These are phyloP conservation scores for Candolleomyces efflorescens DNA, from an alignment of 768 basidiomycete species.

Conservation along the genomic window DNA sequence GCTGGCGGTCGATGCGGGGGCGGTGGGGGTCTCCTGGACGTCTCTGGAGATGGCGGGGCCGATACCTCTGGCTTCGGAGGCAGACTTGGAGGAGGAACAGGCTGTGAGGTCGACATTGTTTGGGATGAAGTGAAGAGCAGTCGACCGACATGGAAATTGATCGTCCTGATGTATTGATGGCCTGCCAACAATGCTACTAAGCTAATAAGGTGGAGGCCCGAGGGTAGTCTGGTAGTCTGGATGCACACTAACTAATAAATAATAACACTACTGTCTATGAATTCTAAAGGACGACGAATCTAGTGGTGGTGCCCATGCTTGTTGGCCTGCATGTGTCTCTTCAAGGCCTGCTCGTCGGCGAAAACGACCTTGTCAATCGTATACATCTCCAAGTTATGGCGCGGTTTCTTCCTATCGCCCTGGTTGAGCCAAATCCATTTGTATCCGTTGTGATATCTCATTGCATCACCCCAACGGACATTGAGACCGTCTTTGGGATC, in stretches of 20 bases:
- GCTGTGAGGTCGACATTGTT: slow-evolving; percentile 12
- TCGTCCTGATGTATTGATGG: neutral
- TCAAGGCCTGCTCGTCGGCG: neutral
- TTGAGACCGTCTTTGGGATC: slow-evolving; percentile 35
- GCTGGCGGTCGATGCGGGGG: neutral
- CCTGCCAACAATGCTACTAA: too few relatives aligned
- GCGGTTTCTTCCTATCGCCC: slow-evolving; percentile 9
- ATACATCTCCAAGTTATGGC: neutral
- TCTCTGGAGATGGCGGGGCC: neutral
- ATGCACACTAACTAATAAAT: too few relatives aligned
- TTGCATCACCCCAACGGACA: slow-evolving; percentile 38
- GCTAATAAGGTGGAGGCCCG: too few relatives aligned
- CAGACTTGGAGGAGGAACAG: slow-evolving; percentile 17
- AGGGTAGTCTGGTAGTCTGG: too few relatives aligned
- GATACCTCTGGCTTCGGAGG: slow-evolving; percentile 29
- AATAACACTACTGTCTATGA: too few relatives aligned
- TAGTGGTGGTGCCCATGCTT: neutral
- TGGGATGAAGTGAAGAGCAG: neutral
- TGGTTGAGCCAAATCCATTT: slow-evolving; percentile 51
- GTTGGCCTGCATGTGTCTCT: neutral
- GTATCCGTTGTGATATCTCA: slow-evolving; percentile 42
- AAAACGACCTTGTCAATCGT: neutral
- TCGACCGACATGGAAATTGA: neutral
- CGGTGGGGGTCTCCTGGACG: neutral
- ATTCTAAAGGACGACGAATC: neutral